Percentiles rank a stretch among this genome's conserved stretches.
phyloP scores from a whole-genome alignment of 2,329 filamentous ascomycete species.

The Penicillium sp. region DNA sequence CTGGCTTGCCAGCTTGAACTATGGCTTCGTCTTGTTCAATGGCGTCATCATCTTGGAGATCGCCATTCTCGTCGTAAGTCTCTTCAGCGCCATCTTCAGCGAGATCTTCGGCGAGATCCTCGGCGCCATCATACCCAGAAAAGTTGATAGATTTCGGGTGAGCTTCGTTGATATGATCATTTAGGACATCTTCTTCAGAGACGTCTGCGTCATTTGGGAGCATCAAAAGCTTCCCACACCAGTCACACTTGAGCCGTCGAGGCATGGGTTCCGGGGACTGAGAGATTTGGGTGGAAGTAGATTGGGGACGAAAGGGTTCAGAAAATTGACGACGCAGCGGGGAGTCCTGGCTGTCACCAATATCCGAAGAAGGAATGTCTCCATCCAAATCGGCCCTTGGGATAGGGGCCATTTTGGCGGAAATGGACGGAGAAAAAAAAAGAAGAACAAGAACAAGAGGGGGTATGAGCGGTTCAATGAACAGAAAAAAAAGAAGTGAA shows the following conservation, averaged over 20 bases:
- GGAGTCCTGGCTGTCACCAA: slow-evolving; percentile 38
- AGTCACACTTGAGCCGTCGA: slow-evolving; percentile 34
- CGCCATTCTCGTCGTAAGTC: slow-evolving; percentile 16
- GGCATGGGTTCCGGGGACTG: slow-evolving; percentile 33
- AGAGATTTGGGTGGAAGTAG: slow-evolving; percentile 36
- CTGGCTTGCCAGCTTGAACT: slow-evolving; percentile 6
- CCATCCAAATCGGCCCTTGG: slow-evolving; percentile 35
- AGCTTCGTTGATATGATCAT: slow-evolving; percentile 33
- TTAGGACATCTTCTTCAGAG: slow-evolving; percentile 30
- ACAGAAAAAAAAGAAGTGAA: not conserved
- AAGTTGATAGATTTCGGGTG: slow-evolving; percentile 34
- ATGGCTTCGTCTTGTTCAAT: slow-evolving; percentile 15
- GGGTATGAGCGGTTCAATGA: not conserved
- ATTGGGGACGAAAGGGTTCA: slow-evolving; percentile 35
- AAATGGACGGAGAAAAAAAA: not conserved
- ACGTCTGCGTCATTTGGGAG: slow-evolving; percentile 22
- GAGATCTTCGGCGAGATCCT: slow-evolving; percentile 24
- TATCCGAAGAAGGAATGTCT: slow-evolving; percentile 38
- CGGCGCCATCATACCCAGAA: slow-evolving; percentile 13
- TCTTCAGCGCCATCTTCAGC: slow-evolving; percentile 14
- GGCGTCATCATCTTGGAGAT: slow-evolving; percentile 18
- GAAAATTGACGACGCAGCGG: slow-evolving; percentile 40
- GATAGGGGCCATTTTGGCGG: slow-evolving; percentile 32
- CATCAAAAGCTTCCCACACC: slow-evolving; percentile 38
- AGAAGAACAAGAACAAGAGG: slow-evolving; percentile 2